A percentile compares a stretch with the other conserved stretches of the same genome.
phyloP scores from a whole-genome alignment of 2,329 filamentous ascomycete species.

The Myotisia sp. region DNA sequence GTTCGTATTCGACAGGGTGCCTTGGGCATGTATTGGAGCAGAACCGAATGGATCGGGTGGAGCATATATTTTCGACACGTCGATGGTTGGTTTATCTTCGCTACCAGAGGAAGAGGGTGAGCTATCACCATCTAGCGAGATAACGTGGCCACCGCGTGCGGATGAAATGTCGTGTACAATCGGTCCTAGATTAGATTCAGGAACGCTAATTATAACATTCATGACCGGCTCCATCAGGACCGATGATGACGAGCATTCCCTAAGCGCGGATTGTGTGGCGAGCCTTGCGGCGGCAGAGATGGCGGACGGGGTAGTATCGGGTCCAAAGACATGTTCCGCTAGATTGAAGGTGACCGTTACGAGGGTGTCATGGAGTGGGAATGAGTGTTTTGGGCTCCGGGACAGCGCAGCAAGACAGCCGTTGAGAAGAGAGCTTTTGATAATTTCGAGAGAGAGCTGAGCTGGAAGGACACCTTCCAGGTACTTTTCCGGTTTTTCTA shows the following conservation, averaged over 20 bases:
- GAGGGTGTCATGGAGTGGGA: slow-evolving; percentile 62
- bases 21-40: slow-evolving; percentile 5
- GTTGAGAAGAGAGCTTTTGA: slow-evolving; percentile 51
- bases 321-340: slow-evolving; percentile 47
- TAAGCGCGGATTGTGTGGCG: slow-evolving; percentile 57
- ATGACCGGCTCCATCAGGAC: slow-evolving; percentile 86
- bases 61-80: slow-evolving; percentile 64
- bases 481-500: slow-evolving; percentile 8
- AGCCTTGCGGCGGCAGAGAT: slow-evolving; percentile 52
- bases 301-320: slow-evolving; percentile 52
- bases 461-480: slow-evolving; percentile 25
- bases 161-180: slow-evolving; percentile 73
- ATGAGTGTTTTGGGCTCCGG: slow-evolving; percentile 65
- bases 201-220: slow-evolving; percentile 72
- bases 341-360: slow-evolving; percentile 58
- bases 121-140: slow-evolving; percentile 50
- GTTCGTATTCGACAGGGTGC: slow-evolving; percentile 13
- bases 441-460: slow-evolving; percentile 35
- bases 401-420: slow-evolving; percentile 73
- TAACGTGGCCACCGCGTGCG: slow-evolving; percentile 56
- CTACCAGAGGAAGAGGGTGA: slow-evolving; percentile 17
- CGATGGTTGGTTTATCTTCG: slow-evolving; percentile 39
- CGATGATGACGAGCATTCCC: slow-evolving; percentile 41
- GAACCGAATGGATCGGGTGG: slow-evolving; percentile 69
- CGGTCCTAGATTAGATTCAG: slow-evolving; percentile 63